Conservation (phyloP, 164 flowering plant genomes). For the Buxus sempervirens region DNA sequence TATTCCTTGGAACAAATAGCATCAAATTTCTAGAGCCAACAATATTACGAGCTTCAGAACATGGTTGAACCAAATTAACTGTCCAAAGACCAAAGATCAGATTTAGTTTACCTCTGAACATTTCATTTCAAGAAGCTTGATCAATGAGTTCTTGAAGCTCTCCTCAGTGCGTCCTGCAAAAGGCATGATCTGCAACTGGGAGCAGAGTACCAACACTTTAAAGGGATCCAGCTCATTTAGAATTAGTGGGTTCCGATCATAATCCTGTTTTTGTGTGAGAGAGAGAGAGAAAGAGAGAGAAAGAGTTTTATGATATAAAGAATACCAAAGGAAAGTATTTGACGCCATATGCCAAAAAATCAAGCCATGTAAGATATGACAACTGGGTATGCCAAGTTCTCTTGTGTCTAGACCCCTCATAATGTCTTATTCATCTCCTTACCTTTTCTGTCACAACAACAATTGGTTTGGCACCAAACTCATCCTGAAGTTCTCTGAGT, state of each 20-base stretch:
- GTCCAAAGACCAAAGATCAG: no score
- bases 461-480: constrained; percentile 47
- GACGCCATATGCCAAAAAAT: neutral
- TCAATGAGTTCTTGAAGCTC: constrained; percentile 40
- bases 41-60: neutral
- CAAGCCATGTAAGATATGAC: neutral
- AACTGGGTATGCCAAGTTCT: neutral
- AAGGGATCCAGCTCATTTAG: constrained; percentile 41
- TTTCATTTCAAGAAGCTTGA: constrained; percentile 24
- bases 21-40: neutral
- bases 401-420: neutral
- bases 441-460: constrained; percentile 87
- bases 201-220: constrained; percentile 60
- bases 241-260: constrained; percentile 65
- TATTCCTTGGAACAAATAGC: no score
- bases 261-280: constrained; percentile 46
- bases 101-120: constrained; percentile 6
- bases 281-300: constrained; percentile 1
- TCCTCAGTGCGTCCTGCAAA: constrained; percentile 33
- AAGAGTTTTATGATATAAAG: neutral
- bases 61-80: neutral
- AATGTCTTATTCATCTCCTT: constrained; percentile 5
- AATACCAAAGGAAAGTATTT: neutral
- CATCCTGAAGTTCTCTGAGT: constrained; percentile 37
- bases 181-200: constrained; percentile 47